phyloP scores from a whole-genome alignment of 768 basidiomycete species.

The Phylloporus rhodoxanthus region DNA sequence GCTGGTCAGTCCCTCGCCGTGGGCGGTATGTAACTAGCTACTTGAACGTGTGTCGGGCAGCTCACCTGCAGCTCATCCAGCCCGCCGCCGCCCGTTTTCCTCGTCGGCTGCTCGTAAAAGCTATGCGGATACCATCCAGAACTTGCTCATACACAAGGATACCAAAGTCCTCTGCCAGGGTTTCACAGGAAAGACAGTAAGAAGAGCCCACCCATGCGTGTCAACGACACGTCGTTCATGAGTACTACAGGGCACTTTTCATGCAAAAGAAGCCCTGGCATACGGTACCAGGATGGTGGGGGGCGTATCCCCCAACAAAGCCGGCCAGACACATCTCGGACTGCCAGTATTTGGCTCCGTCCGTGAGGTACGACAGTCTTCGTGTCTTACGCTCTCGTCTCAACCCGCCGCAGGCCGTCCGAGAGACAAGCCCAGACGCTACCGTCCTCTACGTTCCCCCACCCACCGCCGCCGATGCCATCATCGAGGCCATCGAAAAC shows the following conservation, averaged over 20 bases:
- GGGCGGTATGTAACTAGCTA: constrained; percentile 38
- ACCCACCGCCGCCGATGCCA: constrained; percentile 92
- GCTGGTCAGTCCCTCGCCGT: constrained; percentile 51
- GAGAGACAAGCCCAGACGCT: constrained; percentile 83
- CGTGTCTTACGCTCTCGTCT: neutral
- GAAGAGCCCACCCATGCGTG: constrained; percentile 13
- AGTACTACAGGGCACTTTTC: constrained; percentile 80
- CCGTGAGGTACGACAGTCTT: constrained; percentile 57
- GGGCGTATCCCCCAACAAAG: constrained; percentile 95
- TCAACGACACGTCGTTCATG: constrained; percentile 3
- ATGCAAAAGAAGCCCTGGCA: constrained; percentile 85
- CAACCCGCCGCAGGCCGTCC: constrained; percentile 60
- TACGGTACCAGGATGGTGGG: constrained; percentile 98
- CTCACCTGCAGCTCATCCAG: constrained; percentile 26
- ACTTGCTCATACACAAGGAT: constrained; percentile 89
- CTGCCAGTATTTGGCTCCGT: constrained; percentile 92
- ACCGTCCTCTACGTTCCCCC: constrained; percentile 97
- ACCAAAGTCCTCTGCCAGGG: constrained; percentile 91
- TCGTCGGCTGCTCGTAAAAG: constrained; percentile 65
- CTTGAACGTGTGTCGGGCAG: neutral
- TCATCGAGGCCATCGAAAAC: constrained; percentile 97
- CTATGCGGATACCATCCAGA: constrained; percentile 87
- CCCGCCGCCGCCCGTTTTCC: constrained; percentile 76
- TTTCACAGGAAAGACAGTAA: constrained; percentile 93
- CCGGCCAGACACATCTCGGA: constrained; percentile 91